Percentiles rank a stretch among this genome's conserved stretches.
Evolutionary conservation across 805 yeast species (phyloP).

Genomic region (Schwanniomyces polymorphus): DNA sequence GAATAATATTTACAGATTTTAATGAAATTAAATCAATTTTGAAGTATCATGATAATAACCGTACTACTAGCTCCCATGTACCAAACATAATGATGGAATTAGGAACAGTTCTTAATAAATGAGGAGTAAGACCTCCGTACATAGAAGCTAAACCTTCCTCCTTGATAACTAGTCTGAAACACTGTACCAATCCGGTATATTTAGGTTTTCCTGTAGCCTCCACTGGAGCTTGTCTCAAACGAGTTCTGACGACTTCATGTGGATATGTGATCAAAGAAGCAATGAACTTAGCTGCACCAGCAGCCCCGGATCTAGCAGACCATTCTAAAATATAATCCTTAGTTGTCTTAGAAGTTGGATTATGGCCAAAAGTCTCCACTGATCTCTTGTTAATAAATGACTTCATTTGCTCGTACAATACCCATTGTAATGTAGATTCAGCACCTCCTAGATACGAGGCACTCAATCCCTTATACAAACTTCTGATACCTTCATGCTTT

Average conservation of each 20-base stretch:
- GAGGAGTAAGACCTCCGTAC: slow-evolving; percentile 98
- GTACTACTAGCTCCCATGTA: slow-evolving; percentile 82
- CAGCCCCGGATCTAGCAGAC: slow-evolving; percentile 96
- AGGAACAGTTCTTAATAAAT: slow-evolving; percentile 93
- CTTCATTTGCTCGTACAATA: slow-evolving; percentile 94
- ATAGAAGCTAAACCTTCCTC: slow-evolving; percentile 92
- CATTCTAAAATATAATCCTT: slow-evolving; percentile 77
- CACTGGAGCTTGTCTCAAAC: slow-evolving; percentile 90
- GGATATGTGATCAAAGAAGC: slow-evolving; percentile 95
- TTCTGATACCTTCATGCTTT: slow-evolving; percentile 72
- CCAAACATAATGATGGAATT: slow-evolving; percentile 99
- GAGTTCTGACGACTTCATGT: slow-evolving; percentile 94
- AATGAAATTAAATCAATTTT: background rate
- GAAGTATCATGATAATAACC: slow-evolving; percentile 25
- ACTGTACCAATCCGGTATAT: slow-evolving; percentile 86
- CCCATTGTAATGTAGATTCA: slow-evolving; percentile 95
- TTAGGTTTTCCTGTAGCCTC: slow-evolving; percentile 74
- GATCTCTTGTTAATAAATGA: slow-evolving; percentile 56
- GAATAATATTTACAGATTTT: background rate
- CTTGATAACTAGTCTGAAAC: slow-evolving; percentile 78
- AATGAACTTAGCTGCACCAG: slow-evolving; percentile 91
- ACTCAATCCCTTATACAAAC: slow-evolving; percentile 86
- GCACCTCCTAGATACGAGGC: slow-evolving; percentile 93
- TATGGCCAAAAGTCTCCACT: slow-evolving; percentile 30
- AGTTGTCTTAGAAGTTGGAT: slow-evolving; percentile 35